Evolutionary conservation across 768 basidiomycete species (phyloP), one percentile per base, ranked within the genome.

Genomic region (Hericium coralloides): DNA sequence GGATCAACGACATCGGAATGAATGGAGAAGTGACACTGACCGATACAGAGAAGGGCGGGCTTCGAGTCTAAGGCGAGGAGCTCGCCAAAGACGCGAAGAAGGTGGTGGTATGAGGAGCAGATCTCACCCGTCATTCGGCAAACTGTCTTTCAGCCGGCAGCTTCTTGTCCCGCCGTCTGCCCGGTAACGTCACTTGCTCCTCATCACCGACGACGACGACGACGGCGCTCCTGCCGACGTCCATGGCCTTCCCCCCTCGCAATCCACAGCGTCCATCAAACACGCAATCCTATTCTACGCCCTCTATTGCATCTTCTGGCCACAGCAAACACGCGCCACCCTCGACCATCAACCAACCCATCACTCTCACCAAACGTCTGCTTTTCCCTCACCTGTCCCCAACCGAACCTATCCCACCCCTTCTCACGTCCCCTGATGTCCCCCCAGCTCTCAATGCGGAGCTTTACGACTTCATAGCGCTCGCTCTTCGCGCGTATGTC

Each of bases 381-480:
- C 78, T 89, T 51, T 88, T 89, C 65, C 85, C 84, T 7, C 61
- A 77, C 12, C 70, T 77, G 25, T 66, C 68, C 4, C 69, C 74
- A 25, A 69, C 75, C 23, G 59, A 73, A 10, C 74, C 75, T 31
- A 69, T 80, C 17, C 84, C 85, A 3, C 74, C 80, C 10, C 69
- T 88, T 22, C 77, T 88, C 56, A 67, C 72, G 25, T 70, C 78
- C 0, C 70, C 74, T 0, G 56, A 65, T 12, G 73, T 73, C 9
- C 70, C 77, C 0, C 74, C 76, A 22, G 83, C 87, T 50, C 79
- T 93, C 58, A 77, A 79, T 56, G 74, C 77, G 5, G 87, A 88
- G 65, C 69, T 88, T 4, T 92, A 92, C 65, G 87, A 92, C 69
- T 76, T 92, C 57, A 75, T 92, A 36, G 90, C 92, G 0, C 84